Evolutionary conservation across 495 filamentous ascomycete genomes (phyloP).

Genomic region (Pseudevernia furfuracea): DNA sequence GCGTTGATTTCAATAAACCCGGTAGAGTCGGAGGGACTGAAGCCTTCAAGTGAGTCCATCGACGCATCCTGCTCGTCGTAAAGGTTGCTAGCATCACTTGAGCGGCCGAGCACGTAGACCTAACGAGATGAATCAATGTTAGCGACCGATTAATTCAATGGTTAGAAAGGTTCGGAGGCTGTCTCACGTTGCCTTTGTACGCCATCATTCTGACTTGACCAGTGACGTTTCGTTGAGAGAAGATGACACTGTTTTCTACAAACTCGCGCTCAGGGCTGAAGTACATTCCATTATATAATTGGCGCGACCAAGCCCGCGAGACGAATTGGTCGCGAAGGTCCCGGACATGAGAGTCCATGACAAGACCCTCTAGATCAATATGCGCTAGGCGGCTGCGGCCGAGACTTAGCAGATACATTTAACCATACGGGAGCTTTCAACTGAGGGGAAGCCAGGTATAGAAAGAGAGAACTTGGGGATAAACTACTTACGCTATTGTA

Average conservation of each 20-base stretch:
- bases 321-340: background rate
- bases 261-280: conserved; percentile 9
- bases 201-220: background rate
- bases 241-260: conserved; percentile 20
- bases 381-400: conserved; percentile 2
- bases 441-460: background rate
- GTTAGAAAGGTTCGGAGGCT: background rate
- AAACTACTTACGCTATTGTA: background rate
- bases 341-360: background rate
- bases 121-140: background rate
- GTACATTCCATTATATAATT: conserved; percentile 7
- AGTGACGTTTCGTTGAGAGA: conserved; percentile 5
- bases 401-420: background rate
- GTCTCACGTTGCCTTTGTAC: background rate
- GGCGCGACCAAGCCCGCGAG: background rate
- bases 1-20: conserved; percentile 78
- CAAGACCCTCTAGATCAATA: background rate
- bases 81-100: conserved; percentile 1
- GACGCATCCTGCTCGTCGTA: conserved; percentile 6
- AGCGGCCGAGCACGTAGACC: background rate
- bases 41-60: conserved; percentile 9
- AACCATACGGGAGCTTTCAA: background rate
- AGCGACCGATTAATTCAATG: conserved; percentile 4
- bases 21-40: conserved; percentile 23
- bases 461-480: background rate